These are phyloP conservation scores for Paramecium pentaurelia DNA, from an alignment of 73 alveolate species.

Conservation along the genomic window DNA sequence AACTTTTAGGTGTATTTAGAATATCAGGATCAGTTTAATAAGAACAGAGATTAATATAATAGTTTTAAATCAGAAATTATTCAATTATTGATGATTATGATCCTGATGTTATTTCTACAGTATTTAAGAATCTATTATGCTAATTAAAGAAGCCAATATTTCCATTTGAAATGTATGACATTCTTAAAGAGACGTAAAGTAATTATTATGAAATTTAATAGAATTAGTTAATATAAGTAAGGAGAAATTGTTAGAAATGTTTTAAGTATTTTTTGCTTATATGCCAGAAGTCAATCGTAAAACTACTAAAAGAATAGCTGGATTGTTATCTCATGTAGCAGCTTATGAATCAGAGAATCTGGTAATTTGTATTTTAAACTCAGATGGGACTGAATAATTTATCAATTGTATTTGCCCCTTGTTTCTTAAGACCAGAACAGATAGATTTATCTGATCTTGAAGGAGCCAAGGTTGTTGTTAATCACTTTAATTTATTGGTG, in stretches of 20 bases:
- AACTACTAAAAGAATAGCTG: background rate
- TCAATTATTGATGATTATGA: background rate
- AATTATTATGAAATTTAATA: background rate
- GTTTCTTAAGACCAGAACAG: background rate
- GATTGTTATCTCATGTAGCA: background rate
- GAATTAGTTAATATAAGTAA: background rate
- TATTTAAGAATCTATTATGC: background rate
- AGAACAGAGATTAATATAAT: background rate
- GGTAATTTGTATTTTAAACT: background rate
- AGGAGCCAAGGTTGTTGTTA: conserved; percentile 1
- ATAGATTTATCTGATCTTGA: background rate
- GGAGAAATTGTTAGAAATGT: conserved; percentile 7
- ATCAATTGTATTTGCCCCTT: conserved; percentile 33
- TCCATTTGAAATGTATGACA: conserved; percentile 5
- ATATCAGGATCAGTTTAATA: background rate
- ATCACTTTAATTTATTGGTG: background rate
- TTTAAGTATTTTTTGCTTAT: conserved; percentile 10
- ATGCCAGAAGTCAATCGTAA: background rate
- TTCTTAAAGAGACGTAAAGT: background rate
- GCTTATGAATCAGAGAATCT: background rate
- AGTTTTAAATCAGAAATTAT: background rate
- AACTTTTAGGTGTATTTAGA: background rate
- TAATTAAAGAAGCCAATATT: background rate
- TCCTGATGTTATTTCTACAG: background rate
- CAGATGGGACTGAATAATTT: conserved; percentile 33